Conservation (phyloP, 2,329 filamentous ascomycete genomes). For the Davidsoniella neocaledoniae region DNA sequence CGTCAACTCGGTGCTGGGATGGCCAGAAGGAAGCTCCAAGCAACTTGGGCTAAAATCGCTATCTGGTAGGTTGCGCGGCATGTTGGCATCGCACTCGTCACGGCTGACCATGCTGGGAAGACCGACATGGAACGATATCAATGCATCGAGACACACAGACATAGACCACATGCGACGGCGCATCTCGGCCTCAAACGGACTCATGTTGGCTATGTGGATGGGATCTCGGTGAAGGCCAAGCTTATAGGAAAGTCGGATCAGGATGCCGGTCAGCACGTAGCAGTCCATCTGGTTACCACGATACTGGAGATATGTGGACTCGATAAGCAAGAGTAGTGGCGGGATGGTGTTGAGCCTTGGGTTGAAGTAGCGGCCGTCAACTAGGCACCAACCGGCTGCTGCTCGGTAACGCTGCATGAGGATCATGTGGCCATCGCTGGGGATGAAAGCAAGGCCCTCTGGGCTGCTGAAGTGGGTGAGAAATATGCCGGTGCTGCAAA, state of each 20-base stretch:
- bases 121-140: slow-evolving; percentile 51
- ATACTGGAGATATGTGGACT: slow-evolving; percentile 36
- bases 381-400: slow-evolving; percentile 34
- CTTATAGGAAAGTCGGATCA: slow-evolving; percentile 37
- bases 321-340: slow-evolving; percentile 34
- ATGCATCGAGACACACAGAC: slow-evolving; percentile 39
- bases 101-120: slow-evolving; percentile 48
- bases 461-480: slow-evolving; percentile 27
- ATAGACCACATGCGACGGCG: slow-evolving; percentile 36
- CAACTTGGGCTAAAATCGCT: slow-evolving; percentile 45
- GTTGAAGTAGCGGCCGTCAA: slow-evolving; percentile 32
- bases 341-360: slow-evolving; percentile 32
- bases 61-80: slow-evolving; percentile 47
- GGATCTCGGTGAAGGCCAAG: slow-evolving; percentile 43
- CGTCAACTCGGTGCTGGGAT: slow-evolving; percentile 43
- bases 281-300: slow-evolving; percentile 34
- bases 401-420: slow-evolving; percentile 30
- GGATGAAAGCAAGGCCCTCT: slow-evolving; percentile 14
- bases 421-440: slow-evolving; percentile 12
- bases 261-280: slow-evolving; percentile 34
- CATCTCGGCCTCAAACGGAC: slow-evolving; percentile 37
- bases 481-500: slow-evolving; percentile 26
- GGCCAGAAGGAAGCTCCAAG: slow-evolving; percentile 35
- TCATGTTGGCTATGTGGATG: slow-evolving; percentile 31
- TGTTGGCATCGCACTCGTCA: slow-evolving; percentile 44